Conservation (phyloP, 2,329 filamentous ascomycete genomes). For the Arthrobotrys conoides region DNA sequence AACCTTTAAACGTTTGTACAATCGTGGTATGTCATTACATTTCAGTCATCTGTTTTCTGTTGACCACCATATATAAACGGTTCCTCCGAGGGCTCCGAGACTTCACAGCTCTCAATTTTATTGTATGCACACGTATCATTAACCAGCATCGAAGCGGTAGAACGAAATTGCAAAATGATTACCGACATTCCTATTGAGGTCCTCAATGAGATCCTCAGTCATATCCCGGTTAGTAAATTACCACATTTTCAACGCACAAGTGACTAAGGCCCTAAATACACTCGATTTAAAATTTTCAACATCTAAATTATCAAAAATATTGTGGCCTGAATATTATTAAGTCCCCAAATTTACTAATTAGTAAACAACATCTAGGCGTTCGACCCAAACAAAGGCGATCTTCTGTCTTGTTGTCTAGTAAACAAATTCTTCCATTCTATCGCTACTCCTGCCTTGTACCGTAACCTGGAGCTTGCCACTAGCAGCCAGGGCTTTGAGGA, state of each 20-base stretch:
- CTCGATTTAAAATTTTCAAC: no score
- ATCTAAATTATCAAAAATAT: no score
- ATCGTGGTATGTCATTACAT: no score
- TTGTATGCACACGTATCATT: not conserved
- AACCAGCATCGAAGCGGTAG: not conserved
- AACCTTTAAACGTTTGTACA: no score
- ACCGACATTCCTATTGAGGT: slow-evolving; percentile 2
- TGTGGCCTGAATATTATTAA: no score
- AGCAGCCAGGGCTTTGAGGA: not conserved
- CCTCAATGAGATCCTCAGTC: not conserved
- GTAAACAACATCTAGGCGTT: not conserved
- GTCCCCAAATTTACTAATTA: not conserved
- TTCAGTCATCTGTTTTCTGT: no score
- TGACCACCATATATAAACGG: no score
- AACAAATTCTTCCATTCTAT: slow-evolving; percentile 8
- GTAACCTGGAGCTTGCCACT: not conserved
- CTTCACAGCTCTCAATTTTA: no score
- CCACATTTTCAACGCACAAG: no score
- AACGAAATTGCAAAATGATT: not conserved
- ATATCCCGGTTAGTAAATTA: slow-evolving; percentile 1
- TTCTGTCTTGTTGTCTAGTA: not conserved
- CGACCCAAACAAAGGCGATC: not conserved
- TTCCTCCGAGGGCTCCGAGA: no score
- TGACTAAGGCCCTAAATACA: no score
- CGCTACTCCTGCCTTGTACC: not conserved